These are phyloP conservation scores for Pseudogymnoascus sp. DNA, from an alignment of 2,329 filamentous ascomycete species.

Conservation along the genomic window DNA sequence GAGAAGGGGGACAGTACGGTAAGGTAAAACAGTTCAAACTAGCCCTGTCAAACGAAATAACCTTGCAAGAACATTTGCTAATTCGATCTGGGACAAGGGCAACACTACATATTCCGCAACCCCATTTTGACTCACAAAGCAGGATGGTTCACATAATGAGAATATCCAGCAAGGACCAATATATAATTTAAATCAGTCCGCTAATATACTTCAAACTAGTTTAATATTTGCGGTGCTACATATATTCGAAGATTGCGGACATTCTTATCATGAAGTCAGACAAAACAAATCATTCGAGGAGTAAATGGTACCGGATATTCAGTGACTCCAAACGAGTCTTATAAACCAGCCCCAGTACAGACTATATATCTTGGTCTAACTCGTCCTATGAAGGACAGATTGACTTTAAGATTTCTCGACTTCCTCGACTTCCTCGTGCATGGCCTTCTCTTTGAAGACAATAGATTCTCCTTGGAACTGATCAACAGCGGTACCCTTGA, in stretches of 20 bases:
- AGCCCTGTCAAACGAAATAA: background rate
- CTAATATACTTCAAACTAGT: background rate
- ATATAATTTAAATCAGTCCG: background rate
- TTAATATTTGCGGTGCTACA: background rate
- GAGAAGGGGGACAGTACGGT: background rate
- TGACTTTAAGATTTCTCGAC: slow-evolving; percentile 28
- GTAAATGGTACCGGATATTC: background rate
- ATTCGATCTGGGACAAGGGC: background rate
- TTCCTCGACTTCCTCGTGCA: slow-evolving; percentile 24
- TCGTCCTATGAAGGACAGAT: background rate
- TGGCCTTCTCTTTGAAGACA: slow-evolving; percentile 28
- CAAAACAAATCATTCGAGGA: background rate
- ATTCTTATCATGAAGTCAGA: background rate
- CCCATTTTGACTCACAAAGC: background rate
- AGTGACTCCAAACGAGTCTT: background rate
- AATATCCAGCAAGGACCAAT: background rate
- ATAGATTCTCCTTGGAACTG: slow-evolving; percentile 34
- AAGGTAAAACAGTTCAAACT: background rate
- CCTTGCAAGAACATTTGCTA: background rate
- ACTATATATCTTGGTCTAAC: background rate
- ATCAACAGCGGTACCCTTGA: slow-evolving; percentile 55
- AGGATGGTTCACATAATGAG: background rate
- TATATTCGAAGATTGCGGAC: background rate
- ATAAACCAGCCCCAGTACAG: background rate
- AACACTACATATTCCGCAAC: background rate